Conservation (phyloP, 2,329 filamentous ascomycete genomes). For the Harringtonia aguacate region DNA sequence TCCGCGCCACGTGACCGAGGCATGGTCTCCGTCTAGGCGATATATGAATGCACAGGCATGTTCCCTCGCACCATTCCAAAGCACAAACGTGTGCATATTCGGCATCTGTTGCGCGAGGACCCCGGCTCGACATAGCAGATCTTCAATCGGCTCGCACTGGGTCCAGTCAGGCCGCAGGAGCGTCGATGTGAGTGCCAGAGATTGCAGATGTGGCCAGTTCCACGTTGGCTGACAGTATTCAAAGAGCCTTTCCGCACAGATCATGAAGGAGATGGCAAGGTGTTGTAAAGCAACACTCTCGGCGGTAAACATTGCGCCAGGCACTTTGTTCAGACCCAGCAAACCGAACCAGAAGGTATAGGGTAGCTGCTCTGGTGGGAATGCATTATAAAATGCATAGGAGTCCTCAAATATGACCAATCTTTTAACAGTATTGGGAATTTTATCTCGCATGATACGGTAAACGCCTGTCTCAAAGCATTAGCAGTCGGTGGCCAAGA, state of each 20-base stretch:
- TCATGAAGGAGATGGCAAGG: constrained; percentile 18
- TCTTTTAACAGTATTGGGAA: constrained; percentile 2
- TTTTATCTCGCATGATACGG: not conserved
- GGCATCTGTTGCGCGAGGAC: constrained; percentile 18
- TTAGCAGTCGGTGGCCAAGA: not conserved
- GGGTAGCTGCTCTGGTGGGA: not conserved
- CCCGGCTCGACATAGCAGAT: constrained; percentile 15
- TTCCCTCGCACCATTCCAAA: constrained; percentile 21
- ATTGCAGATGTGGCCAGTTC: constrained; percentile 18
- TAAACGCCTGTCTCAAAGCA: not conserved
- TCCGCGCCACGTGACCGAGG: constrained; percentile 20
- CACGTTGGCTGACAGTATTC: constrained; percentile 12
- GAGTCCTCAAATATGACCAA: constrained; percentile 1
- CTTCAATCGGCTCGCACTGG: constrained; percentile 11
- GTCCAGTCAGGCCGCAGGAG: constrained; percentile 12
- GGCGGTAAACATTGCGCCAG: constrained; percentile 14
- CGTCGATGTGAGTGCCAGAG: constrained; percentile 22
- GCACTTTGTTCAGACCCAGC: not conserved
- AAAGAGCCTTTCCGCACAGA: constrained; percentile 19
- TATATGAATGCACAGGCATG: constrained; percentile 24
- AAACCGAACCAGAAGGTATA: not conserved
- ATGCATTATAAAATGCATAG: constrained; percentile 1
- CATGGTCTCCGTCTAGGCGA: constrained; percentile 10
- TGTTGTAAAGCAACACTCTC: constrained; percentile 17
- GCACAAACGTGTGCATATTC: constrained; percentile 18